Evolutionary conservation across 345 rosid genomes (phyloP).

Genomic region (Melaleuca alternifolia): DNA sequence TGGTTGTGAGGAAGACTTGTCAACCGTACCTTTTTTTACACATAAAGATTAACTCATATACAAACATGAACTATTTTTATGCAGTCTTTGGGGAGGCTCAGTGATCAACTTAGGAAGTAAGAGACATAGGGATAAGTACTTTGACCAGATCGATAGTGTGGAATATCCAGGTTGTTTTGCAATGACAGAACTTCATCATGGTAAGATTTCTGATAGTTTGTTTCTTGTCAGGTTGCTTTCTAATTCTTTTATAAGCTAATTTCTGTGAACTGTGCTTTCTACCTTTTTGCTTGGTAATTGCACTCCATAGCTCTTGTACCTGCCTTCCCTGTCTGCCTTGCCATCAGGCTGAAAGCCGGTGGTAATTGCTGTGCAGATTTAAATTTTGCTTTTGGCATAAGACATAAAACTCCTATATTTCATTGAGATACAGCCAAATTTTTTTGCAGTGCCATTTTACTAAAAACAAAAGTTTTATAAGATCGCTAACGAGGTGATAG

Average conservation of each 20-base stretch:
- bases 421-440: not conserved
- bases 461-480: not conserved
- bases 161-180: conserved; percentile 97
- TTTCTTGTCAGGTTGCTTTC: not conserved
- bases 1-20: not conserved
- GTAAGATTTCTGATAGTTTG: conserved; percentile 17
- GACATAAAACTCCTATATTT: not conserved
- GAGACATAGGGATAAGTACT: conserved; percentile 87
- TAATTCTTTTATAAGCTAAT: not conserved
- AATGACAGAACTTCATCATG: conserved; percentile 99
- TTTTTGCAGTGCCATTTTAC: not conserved
- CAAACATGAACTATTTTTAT: not conserved
- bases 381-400: not conserved
- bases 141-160: conserved; percentile 65
- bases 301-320: not conserved
- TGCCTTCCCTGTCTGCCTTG: not conserved
- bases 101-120: conserved; percentile 94
- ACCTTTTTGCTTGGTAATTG: not conserved
- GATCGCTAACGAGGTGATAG: not conserved
- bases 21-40: not conserved
- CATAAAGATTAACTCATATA: not conserved
- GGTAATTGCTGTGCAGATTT: not conserved
- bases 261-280: not conserved
- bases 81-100: conserved; percentile 99
- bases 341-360: not conserved